Conservation (phyloP, 1,284 basidiomycete genomes). For the Puccinia triticina region DNA sequence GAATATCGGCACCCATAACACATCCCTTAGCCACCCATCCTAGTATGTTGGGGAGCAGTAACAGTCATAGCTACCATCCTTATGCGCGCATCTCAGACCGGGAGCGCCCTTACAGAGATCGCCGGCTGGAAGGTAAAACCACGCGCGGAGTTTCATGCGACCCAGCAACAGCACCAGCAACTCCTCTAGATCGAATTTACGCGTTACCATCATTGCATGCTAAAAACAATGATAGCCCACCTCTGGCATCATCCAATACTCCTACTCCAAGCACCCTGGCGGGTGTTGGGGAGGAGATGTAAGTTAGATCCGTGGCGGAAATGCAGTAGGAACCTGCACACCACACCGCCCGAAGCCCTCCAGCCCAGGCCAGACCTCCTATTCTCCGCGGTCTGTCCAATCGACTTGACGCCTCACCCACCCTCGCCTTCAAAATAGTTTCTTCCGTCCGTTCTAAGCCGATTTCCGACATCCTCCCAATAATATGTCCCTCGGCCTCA, state of each 20-base stretch:
- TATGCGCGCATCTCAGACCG: slow-evolving; percentile 32
- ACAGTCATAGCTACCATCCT: slow-evolving; percentile 48
- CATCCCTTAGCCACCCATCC: neutral
- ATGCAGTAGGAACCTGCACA: neutral
- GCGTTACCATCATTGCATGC: slow-evolving; percentile 12
- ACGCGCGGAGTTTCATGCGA: slow-evolving; percentile 33
- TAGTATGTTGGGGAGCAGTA: neutral
- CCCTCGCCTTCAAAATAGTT: neutral
- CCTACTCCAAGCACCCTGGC: slow-evolving; percentile 3
- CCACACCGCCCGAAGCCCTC: neutral
- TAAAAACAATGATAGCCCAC: slow-evolving; percentile 19
- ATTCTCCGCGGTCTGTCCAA: neutral
- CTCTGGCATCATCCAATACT: slow-evolving; percentile 2
- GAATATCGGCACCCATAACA: slow-evolving; percentile 12
- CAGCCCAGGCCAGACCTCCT: neutral
- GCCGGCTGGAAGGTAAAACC: slow-evolving; percentile 30
- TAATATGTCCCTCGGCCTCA: neutral
- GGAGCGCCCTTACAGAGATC: slow-evolving; percentile 17
- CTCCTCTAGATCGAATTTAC: slow-evolving; percentile 29
- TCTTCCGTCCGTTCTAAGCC: neutral
- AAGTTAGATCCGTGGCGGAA: neutral
- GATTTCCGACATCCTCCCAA: neutral
- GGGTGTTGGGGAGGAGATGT: neutral
- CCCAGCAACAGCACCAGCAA: slow-evolving; percentile 29
- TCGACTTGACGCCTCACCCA: neutral